phyloP scores from a whole-genome alignment of 164 flowering plant genomes.

The Macadamia tetraphylla region DNA sequence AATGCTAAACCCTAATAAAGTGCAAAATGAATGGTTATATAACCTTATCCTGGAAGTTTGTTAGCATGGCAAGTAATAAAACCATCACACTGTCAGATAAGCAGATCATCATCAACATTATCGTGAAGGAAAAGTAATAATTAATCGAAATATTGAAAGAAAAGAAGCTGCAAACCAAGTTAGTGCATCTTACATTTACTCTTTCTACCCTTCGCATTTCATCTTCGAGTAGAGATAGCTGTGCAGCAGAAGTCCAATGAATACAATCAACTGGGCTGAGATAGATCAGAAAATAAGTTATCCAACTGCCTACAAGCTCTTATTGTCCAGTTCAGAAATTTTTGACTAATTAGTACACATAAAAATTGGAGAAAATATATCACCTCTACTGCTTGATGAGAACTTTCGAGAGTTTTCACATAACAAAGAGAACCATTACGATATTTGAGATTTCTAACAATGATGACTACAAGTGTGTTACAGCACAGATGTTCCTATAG shows the following conservation, averaged over 20 bases:
- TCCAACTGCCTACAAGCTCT: neutral
- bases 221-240: constrained; percentile 90
- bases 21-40: neutral
- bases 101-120: neutral
- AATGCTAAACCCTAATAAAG: neutral
- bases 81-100: neutral
- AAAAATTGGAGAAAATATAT: neutral
- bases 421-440: neutral
- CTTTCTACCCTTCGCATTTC: constrained; percentile 96
- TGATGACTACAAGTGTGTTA: too few species aligned
- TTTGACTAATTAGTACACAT: neutral
- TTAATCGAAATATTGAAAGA: neutral
- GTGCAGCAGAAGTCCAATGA: constrained; percentile 95
- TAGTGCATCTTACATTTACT: constrained; percentile 66
- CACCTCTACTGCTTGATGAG: neutral
- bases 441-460: too few species aligned
- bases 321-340: neutral
- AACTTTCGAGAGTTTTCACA: neutral
- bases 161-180: neutral
- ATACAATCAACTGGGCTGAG: constrained; percentile 97
- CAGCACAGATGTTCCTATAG: too few species aligned
- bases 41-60: neutral
- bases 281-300: constrained; percentile 6
- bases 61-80: neutral
- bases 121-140: neutral